Base-by-base conservation (phyloP, 129 eudicot genomes). In the Logfia minima region DNA sequence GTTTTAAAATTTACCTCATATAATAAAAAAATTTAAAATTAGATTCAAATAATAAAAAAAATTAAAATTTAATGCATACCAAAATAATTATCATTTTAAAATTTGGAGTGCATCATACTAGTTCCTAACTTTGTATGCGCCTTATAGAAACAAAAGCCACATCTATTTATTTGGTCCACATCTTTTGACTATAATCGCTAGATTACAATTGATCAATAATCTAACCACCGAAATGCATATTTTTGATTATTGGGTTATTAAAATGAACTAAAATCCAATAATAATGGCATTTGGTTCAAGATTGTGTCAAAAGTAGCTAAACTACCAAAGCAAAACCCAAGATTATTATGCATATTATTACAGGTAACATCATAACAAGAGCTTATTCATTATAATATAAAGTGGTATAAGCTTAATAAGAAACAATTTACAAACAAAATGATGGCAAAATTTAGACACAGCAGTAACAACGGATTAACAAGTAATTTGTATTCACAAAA, bases 111-210 rank as follows among this genome's bases (percentile, higher is more conserved):
- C 53, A 45, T 72, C 18, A 23, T 60, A 16, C 62, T 18, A 63
- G 53, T 26, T 71, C 31, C 43, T 48, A 71, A 45, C 14, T 45
- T 45, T 10, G 73, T 11, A 19, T 71, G 41, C 26, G n/a, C 62
- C 13, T 51, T 26, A 28, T 19, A 26, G n/a, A 55, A 72, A 72
- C 76, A 55, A 72, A 72, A 72, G 52, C 76, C 48, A 72, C 66
- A 55, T 72, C 76, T 18, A 56, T 52, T 72, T 31, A n/a, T 26
- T 5, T 45, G 72, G 72, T 19, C 41, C 61, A 75, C 72, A 45
- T 28, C 32, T 45, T 60, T 63, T 31, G 29, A 75, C 62, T 5
- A 29, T 26, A 26, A 63, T 75, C 32, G 24, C 71, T 29, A 63
- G 31, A 34, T 2, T 58, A 59, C 77, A 35, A 58, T 29, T 48